These are phyloP conservation scores for Scheffersomyces lignosus DNA, from an alignment of 805 yeast genomes.

Conservation along the genomic window DNA sequence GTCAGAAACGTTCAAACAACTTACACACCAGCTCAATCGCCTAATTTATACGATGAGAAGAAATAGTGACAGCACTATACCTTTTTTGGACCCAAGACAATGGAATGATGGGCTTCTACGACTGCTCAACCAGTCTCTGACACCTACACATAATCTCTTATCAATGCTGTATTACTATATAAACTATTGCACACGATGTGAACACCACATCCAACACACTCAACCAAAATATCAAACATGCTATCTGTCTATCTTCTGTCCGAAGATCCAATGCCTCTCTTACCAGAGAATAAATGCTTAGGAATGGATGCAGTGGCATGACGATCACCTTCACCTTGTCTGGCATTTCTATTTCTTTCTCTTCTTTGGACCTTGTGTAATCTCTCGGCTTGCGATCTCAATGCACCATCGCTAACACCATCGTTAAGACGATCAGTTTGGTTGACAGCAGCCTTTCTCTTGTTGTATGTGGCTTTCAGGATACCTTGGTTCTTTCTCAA, in stretches of 20 bases:
- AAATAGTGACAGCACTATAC: no score
- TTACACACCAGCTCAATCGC: no score
- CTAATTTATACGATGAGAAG: no score
- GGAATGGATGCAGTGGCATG: constrained; percentile 83
- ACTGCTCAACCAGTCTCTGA: no score
- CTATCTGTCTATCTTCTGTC: constrained; percentile 66
- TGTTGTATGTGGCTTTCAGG: constrained; percentile 41
- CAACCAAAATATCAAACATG: background rate
- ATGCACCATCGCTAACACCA: constrained; percentile 80
- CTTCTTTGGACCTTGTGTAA: constrained; percentile 87
- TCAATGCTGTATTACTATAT: background rate
- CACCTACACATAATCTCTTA: background rate
- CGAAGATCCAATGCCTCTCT: constrained; percentile 92
- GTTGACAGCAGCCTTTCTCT: constrained; percentile 47
- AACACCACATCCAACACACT: background rate
- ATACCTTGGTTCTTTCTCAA: constrained; percentile 56
- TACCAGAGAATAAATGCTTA: constrained; percentile 93
- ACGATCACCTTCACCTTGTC: constrained; percentile 96
- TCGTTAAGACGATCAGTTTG: constrained; percentile 83
- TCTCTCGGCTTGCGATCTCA: constrained; percentile 83
- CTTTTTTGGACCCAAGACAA: no score
- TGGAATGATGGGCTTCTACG: no score
- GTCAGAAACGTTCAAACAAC: no score
- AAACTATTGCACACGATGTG: background rate
- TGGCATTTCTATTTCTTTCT: constrained; percentile 87